phyloP scores from a whole-genome alignment of 2,329 filamentous ascomycete genomes.

The Ophiostoma sp. region DNA sequence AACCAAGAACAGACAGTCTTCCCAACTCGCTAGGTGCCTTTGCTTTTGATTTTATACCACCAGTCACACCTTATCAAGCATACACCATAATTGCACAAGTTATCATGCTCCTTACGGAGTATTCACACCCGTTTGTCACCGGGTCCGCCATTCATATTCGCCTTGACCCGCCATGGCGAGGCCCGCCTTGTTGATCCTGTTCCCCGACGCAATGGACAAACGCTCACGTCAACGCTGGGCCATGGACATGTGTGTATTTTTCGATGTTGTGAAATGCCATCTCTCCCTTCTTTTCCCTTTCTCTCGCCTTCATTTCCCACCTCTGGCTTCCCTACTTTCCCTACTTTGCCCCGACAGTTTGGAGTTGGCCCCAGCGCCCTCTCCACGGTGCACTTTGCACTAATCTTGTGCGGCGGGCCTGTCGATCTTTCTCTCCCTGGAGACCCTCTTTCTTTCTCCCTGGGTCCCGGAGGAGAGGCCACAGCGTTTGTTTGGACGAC shows the following conservation, averaged over 20 bases:
- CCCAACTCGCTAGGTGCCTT: neutral
- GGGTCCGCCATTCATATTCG: neutral
- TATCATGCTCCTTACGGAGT: neutral
- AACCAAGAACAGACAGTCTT: neutral
- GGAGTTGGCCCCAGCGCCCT: neutral
- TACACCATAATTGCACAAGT: neutral
- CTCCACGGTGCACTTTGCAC: neutral
- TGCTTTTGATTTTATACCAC: neutral
- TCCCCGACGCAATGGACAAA: neutral
- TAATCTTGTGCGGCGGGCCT: conserved; percentile 12
- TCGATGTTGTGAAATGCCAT: conserved; percentile 1
- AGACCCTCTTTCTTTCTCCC: conserved; percentile 2
- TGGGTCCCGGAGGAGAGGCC: neutral
- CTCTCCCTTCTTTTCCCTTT: neutral
- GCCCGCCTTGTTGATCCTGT: neutral
- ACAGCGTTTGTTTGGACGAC: neutral
- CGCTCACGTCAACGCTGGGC: neutral
- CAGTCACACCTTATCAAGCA: neutral
- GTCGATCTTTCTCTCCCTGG: conserved; percentile 16
- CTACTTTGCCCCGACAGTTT: neutral
- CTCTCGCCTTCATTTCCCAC: neutral
- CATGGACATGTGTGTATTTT: neutral
- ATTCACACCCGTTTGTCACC: neutral
- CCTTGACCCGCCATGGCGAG: neutral
- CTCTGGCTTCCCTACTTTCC: neutral